Evolutionary conservation across 1,284 basidiomycete species (phyloP).

Genomic region (Rhodotorula sp.): DNA sequence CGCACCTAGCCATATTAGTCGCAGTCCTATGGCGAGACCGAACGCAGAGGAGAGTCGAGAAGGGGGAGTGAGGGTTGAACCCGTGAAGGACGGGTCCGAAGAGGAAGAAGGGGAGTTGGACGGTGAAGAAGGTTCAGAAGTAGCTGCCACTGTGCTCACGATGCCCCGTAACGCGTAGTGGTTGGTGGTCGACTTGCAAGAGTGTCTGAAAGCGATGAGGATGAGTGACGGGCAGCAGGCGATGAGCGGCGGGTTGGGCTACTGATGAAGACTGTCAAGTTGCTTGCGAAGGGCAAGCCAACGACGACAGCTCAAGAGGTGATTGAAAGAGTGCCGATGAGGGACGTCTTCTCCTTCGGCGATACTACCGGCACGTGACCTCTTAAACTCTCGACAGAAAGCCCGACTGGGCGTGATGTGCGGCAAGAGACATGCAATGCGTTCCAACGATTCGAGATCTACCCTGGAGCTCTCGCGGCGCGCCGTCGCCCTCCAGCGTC

Average conservation of each 20-base stretch:
- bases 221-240: not conserved
- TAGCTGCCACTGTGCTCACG: not conserved
- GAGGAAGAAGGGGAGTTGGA: not conserved
- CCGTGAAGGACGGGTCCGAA: not conserved
- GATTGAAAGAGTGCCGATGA: too few relatives aligned
- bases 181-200: not conserved
- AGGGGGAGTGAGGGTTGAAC: not conserved
- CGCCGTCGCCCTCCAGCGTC: too few relatives aligned
- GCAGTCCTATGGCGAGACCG: too few relatives aligned
- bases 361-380: too few relatives aligned
- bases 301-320: not conserved
- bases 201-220: not conserved
- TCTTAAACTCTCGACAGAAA: too few relatives aligned
- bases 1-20: constrained; percentile 2
- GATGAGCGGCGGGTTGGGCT: too few relatives aligned
- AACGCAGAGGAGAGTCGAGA: not conserved
- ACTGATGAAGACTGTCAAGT: too few relatives aligned
- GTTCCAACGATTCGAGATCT: too few relatives aligned
- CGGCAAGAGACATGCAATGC: too few relatives aligned
- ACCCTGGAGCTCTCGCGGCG: too few relatives aligned
- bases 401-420: not conserved
- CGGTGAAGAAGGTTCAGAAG: not conserved
- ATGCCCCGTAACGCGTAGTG: not conserved
- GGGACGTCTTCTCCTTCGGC: too few relatives aligned
- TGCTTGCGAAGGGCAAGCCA: too few relatives aligned